Evolutionary conservation across 371 early-diverging fungal genomes (phyloP), one percentile per base, ranked within the genome.

Genomic region (Encephalitozoon hellem): DNA sequence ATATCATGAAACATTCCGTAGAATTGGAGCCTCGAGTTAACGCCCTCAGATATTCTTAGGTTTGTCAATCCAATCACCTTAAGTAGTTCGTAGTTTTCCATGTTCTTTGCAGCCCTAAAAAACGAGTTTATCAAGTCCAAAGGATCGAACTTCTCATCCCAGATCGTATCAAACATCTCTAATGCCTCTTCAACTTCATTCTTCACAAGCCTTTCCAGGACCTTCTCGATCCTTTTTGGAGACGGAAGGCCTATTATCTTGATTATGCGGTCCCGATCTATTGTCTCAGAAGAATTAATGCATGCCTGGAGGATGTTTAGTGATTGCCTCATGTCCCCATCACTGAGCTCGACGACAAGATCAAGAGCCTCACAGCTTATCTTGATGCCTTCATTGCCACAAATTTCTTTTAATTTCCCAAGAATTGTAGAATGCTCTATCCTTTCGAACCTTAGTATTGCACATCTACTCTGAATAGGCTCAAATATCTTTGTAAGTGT

Each of bases 321-420:
- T 1, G 93, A 95, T 86, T 95, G 95, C 42, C 99, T 90, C 92
- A 97, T 93, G 84, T 98, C 99, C 26, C 99, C 97, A 72, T 96
- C 96, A 6, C 94, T 89, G 15, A 92, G 90, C 79, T 95, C 94
- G 11, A 94, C 90, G 43, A 98, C 83, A 0, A 94, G 94, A 70
- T 93, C 91, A 9, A 95, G 23, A 15, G 76, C 71, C 2, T 74
- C 69, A 2, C 69, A 42, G 15, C 49, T 45, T 18, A 85, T 66
- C 9, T 55, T 72, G 11, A 93, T 89, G 12, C 89, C 88, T 83
- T 98, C 97, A 4, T 77, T 70, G 32, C 89, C 81, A 80, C 92
- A 90, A 55, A 97, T 90, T 78, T 92, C 91, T 18, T 87, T 80
- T 53, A 96, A 82, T 55, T 94, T 87, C 26, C 86, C 85, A 45